phyloP scores from a whole-genome alignment of 257 asterid species.

The Plantago major region DNA sequence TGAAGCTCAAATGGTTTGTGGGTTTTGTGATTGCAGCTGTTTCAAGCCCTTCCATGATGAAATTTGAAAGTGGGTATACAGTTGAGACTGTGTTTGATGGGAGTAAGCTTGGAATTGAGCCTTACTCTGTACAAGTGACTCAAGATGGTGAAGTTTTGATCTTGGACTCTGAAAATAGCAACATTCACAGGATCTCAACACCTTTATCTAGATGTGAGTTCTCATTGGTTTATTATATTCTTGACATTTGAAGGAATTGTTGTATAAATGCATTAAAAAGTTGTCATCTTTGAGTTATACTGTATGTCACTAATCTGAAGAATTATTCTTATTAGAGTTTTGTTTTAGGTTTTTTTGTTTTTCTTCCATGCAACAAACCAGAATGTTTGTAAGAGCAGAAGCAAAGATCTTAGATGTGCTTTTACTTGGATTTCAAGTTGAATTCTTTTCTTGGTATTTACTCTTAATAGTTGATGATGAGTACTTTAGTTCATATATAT shows the following conservation, averaged over 20 bases:
- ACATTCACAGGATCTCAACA: conserved; percentile 72
- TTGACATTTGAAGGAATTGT: conserved; percentile 6
- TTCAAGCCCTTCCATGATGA: conserved; percentile 86
- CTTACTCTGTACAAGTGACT: conserved; percentile 64
- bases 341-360: background rate
- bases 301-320: conserved; percentile 9
- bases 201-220: conserved; percentile 86
- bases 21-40: conserved; percentile 38
- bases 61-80: conserved; percentile 83
- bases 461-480: conserved; percentile 28
- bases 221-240: background rate
- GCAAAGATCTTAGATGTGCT: too few relatives aligned
- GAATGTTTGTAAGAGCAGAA: background rate
- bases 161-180: conserved; percentile 78
- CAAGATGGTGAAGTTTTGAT: conserved; percentile 67
- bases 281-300: conserved; percentile 23
- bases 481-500: conserved; percentile 18
- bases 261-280: conserved; percentile 6
- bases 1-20: conserved; percentile 17
- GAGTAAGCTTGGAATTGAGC: conserved; percentile 86
- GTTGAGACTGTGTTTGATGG: conserved; percentile 99
- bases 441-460: conserved; percentile 35
- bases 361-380: background rate
- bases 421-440: conserved; percentile 4
- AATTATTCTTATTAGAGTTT: background rate